Evolutionary conservation across 257 asterid genomes (phyloP), one percentile per base, ranked within the genome.

Genomic region (Lantana camara): DNA sequence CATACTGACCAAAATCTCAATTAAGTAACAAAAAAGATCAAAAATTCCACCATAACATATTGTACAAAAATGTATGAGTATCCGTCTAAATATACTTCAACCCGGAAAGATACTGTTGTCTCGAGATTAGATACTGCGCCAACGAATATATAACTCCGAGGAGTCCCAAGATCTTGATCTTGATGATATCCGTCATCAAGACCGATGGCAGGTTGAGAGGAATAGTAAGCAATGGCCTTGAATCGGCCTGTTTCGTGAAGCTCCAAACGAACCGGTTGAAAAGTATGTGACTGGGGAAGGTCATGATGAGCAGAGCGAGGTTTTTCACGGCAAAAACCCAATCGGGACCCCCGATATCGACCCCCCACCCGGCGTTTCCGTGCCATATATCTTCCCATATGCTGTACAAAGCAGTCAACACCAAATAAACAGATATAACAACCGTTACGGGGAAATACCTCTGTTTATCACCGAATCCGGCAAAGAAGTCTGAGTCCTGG

Each of bases 391-490:
- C 92, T 71, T 94, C 99, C 98, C 96, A 90, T 70, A 88, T 86
- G 75, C 87, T 80, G 69, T 88, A 84, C 42, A 85, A 9, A 4
- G 98, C 72, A 3, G 98, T 83, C 72, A 81, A 42, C 1, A 79
- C 85, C 84, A 94, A 68, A 79, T 94, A 88, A 13, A 66, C 73
- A 1, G 98, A 88, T 62, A 94, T 84, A 7, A 81, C 96, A 15
- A 85, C 54, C 2, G 90, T 81, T 20, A 90, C 96, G 0, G 99
- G 99, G 76, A 94, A 94, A 68, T 94, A 90, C 89, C 99, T 83
- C 70, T 94, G 99, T 80, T 83, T 90, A 69, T 94, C 99, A 29
- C 99, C 96, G 51, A 94, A 94, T 1, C 95, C 99, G 32, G 99
- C 90, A 48, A 88, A 85, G 68, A 94, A 94, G 74, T 94, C 98